Conservation (phyloP, 2,329 filamentous ascomycete genomes). For the Xylaria polymorpha region DNA sequence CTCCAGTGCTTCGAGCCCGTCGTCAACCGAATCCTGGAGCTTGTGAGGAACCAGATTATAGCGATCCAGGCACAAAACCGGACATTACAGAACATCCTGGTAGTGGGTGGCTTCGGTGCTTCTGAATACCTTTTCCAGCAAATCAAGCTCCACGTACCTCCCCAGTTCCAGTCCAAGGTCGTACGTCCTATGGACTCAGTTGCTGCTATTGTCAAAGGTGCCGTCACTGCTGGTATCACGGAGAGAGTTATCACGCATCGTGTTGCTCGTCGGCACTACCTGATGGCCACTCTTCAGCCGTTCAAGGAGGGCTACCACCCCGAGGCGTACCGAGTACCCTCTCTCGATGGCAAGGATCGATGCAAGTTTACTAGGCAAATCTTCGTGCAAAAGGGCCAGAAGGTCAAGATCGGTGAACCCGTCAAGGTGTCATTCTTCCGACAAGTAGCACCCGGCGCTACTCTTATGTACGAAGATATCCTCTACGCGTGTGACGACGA, state of each 20-base stretch:
- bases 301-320: conserved; percentile 99
- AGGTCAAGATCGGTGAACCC: conserved; percentile 98
- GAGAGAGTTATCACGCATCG: conserved; percentile 97
- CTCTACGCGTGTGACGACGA: conserved; percentile 98
- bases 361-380: conserved; percentile 99
- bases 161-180: conserved; percentile 98
- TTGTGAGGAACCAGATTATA: conserved; percentile 98
- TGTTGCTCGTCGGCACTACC: conserved; percentile 96
- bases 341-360: conserved; percentile 93
- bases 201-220: conserved; percentile 97
- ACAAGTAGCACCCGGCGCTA: conserved; percentile 95
- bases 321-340: conserved; percentile 96
- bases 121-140: conserved; percentile 99
- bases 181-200: conserved; percentile 99
- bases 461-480: conserved; percentile 99
- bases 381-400: conserved; percentile 97
- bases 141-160: conserved; percentile 97
- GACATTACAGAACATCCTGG: conserved; percentile 92
- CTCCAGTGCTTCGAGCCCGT: conserved; percentile 99
- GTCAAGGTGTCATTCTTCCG: conserved; percentile 99
- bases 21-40: conserved; percentile 94
- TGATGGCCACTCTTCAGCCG: conserved; percentile 98
- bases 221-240: conserved; percentile 96
- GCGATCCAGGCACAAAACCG: conserved; percentile 98
- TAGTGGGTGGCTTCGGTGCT: conserved; percentile 97